A percentile compares a stretch with the other conserved stretches of the same genome.
Conservation (phyloP, 257 asterid species). For the Gardenia jasminoides region DNA sequence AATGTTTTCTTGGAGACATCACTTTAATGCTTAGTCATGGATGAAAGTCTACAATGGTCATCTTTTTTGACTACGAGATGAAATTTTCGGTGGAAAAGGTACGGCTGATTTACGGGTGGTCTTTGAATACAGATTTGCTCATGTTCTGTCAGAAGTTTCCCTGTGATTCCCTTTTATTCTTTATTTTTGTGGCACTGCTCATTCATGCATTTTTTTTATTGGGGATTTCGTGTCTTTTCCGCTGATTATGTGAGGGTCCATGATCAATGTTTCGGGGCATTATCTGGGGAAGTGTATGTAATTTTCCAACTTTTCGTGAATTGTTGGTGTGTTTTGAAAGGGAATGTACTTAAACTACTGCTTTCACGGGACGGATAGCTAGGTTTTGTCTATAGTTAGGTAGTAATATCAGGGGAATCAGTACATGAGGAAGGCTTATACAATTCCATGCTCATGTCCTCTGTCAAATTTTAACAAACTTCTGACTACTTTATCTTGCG, state of each 20-base stretch:
- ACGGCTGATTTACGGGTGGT: background rate
- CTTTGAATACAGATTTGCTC: background rate
- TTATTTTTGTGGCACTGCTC: background rate
- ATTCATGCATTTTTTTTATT: background rate
- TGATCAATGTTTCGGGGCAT: background rate
- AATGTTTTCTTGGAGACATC: too few relatives aligned
- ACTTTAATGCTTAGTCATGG: too few relatives aligned
- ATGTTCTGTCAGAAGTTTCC: background rate
- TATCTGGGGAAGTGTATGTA: conserved; percentile 1
- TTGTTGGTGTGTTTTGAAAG: background rate
- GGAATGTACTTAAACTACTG: background rate
- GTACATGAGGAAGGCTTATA: conserved; percentile 20
- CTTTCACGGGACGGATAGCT: background rate
- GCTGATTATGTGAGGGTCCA: too few relatives aligned
- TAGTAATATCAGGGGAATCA: conserved; percentile 9
- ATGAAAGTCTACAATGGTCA: background rate
- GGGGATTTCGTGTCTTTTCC: background rate
- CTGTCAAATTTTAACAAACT: background rate
- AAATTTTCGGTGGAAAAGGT: background rate
- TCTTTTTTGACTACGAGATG: background rate
- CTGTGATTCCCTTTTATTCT: background rate
- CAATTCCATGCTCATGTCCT: background rate
- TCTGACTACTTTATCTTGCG: background rate
- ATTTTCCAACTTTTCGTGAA: background rate
- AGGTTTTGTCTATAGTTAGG: background rate